Base-by-base conservation (phyloP, 2,329 filamentous ascomycete species). In the Parastagonospora nodorum region DNA sequence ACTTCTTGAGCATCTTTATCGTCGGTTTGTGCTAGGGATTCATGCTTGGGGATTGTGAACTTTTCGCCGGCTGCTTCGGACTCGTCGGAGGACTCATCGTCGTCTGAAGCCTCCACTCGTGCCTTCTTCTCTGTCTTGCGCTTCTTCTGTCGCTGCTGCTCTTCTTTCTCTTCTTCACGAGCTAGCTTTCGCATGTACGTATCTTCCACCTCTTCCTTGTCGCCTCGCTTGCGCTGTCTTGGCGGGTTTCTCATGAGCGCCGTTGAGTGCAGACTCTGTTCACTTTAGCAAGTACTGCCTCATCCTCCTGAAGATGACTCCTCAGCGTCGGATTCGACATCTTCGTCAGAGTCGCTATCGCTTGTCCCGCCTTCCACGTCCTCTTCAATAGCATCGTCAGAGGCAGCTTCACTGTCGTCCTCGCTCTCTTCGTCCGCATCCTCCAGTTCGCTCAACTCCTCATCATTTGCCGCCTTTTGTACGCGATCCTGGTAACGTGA, bases 101-200 rank as follows among this genome's bases (percentile, higher is more conserved):
- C 50, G 36, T 44, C 32, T 14, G 10, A 8, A 15, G 19, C 8
- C 8, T 48, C 42, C 16, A 64, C 66, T 28, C 63, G 61, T 8
- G 46, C 50, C 46, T 66, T 68, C 31, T 68, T 68, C 31, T 68
- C 64, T 16, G 57, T 60, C 57, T 71, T 74, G 51, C 63, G 64
- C 51, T 75, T 71, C 61, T 76, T 74, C 43, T 63, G 67, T 45
- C 61, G 54, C 44, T 72, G 65, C 49, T 74, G 68, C 42, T 75
- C 72, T 33, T 76, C 74, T 48, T 69, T 75, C 42, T 61, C 66
- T 51, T 80, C 78, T 50, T 80, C 77, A 4, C 72, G 73, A 11
- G 79, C 82, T 28, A 92, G 72, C 57, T 85, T 86, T 48, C 82
- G 77, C 75, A 93, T 77, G 63, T 92, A 92, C 43, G 82, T 84